Conservation (phyloP, 208 protist genomes). For the Histomonas meleagridis region DNA sequence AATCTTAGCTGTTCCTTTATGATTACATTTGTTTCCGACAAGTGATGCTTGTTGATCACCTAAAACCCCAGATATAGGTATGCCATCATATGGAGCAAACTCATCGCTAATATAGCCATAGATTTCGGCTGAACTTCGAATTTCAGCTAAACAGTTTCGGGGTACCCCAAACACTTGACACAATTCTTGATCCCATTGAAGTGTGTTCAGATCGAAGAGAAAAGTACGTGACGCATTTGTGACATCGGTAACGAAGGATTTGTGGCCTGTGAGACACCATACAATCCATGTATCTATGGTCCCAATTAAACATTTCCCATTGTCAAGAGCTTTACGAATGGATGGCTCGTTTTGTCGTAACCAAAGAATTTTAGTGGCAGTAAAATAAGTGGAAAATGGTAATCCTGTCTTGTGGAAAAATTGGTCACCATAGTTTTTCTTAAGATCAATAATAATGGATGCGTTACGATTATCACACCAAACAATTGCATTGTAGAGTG, state of each 20-base stretch:
- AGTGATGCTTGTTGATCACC: conserved; percentile 83
- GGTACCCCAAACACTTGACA: conserved; percentile 65
- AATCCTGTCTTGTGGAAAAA: conserved; percentile 64
- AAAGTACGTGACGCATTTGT: conserved; percentile 72
- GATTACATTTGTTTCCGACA: conserved; percentile 68
- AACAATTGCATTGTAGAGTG: conserved; percentile 78
- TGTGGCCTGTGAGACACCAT: conserved; percentile 68
- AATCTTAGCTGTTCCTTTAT: conserved; percentile 73
- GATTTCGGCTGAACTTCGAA: conserved; percentile 53
- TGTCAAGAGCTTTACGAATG: conserved; percentile 54
- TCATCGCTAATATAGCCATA: not conserved
- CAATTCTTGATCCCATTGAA: conserved; percentile 74
- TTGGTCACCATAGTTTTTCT: not conserved
- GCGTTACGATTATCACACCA: conserved; percentile 53
- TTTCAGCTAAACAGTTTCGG: conserved; percentile 66
- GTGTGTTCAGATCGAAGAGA: conserved; percentile 81
- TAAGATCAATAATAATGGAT: conserved; percentile 39
- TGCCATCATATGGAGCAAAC: conserved; percentile 43
- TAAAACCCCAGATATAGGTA: conserved; percentile 66
- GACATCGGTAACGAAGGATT: conserved; percentile 75
- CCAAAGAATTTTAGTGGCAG: conserved; percentile 83
- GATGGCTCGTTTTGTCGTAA: conserved; percentile 74
- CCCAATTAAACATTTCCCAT: conserved; percentile 68
- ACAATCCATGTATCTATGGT: conserved; percentile 92
- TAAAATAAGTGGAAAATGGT: conserved; percentile 84